These are phyloP conservation scores for Euphrasia confusa DNA, from an alignment of 257 asterid species.

Conservation along the genomic window DNA sequence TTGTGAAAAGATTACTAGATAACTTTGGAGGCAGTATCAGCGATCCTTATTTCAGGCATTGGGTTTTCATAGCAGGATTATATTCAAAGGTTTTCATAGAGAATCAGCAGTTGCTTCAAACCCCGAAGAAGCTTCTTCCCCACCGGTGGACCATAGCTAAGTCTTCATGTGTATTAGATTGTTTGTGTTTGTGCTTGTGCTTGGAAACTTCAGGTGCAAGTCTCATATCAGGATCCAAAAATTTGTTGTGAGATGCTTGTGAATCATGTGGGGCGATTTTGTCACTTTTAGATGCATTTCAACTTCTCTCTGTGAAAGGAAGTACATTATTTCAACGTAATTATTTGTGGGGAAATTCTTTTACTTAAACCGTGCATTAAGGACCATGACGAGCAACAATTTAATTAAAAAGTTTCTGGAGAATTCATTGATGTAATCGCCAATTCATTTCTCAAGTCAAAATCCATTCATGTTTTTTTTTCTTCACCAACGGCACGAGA, in stretches of 20 bases:
- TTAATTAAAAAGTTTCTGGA: conserved; percentile 38
- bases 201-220: conserved; percentile 82
- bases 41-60: conserved; percentile 59
- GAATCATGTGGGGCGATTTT: conserved; percentile 87
- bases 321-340: conserved; percentile 55
- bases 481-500: conserved; percentile 82
- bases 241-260: conserved; percentile 81
- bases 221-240: conserved; percentile 83
- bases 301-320: conserved; percentile 47
- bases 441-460: conserved; percentile 77
- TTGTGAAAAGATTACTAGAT: conserved; percentile 66
- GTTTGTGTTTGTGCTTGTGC: conserved; percentile 48
- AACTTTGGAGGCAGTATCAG: conserved; percentile 48
- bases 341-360: conserved; percentile 47
- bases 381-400: conserved; percentile 39
- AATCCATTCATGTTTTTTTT: conserved; percentile 87
- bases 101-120: conserved; percentile 47
- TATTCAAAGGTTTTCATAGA: conserved; percentile 89
- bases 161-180: conserved; percentile 57
- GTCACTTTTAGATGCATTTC: conserved; percentile 76
- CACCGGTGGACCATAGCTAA: conserved; percentile 55
- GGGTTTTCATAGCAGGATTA: conserved; percentile 64
- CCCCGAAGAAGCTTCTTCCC: conserved; percentile 40
- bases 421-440: conserved; percentile 57
- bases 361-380: conserved; percentile 44